Conservation (phyloP, 441 rosid species). For the Omphalea diandra region DNA sequence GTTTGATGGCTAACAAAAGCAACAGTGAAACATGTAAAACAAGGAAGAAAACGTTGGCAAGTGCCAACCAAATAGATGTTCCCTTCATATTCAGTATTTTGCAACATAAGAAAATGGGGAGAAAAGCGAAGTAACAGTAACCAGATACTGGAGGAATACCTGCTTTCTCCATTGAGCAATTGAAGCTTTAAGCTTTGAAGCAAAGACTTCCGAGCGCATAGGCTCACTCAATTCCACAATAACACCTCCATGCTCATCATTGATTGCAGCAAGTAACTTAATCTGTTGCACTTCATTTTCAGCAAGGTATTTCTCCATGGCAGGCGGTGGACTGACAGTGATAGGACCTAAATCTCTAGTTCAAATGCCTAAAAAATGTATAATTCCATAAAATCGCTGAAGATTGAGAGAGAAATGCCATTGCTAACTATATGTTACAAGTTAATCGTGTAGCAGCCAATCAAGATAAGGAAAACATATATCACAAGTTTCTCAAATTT, state of each 20-base stretch:
- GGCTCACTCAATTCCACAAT: conserved; percentile 53
- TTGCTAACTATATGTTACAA: not conserved
- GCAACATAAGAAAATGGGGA: not conserved
- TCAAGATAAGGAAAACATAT: not conserved
- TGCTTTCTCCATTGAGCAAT: conserved; percentile 64
- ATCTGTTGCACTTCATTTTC: conserved; percentile 27
- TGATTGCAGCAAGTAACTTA: conserved; percentile 35
- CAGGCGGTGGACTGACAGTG: conserved; percentile 13
- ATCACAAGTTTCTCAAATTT: not conserved
- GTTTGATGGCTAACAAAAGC: too few relatives aligned
- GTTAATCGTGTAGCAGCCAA: not conserved
- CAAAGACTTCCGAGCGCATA: conserved; percentile 54
- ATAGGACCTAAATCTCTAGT: conserved; percentile 12
- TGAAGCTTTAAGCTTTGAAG: conserved; percentile 54
- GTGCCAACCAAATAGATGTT: not conserved
- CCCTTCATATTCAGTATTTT: not conserved
- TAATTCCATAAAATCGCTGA: not conserved
- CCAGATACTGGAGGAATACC: conserved; percentile 33
- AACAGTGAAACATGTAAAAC: not conserved
- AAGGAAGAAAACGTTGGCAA: not conserved
- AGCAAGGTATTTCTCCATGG: conserved; percentile 13
- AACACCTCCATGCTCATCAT: conserved; percentile 80
- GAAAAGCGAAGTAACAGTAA: not conserved
- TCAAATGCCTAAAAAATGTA: not conserved
- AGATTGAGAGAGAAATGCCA: not conserved